phyloP scores from a whole-genome alignment of 805 yeast genomes.

The Metschnikowia sp. region DNA sequence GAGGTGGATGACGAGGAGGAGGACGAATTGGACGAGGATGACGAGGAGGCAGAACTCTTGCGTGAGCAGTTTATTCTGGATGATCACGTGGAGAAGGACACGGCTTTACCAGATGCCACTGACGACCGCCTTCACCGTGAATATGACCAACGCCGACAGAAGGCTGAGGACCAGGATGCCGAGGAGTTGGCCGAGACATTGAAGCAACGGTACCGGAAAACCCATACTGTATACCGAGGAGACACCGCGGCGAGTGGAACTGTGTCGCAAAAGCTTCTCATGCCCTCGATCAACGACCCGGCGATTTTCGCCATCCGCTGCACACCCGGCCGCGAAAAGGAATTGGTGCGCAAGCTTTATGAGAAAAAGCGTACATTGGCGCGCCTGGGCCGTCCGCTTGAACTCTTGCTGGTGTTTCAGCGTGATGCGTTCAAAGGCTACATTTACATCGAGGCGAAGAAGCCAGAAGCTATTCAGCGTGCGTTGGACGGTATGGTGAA shows the following conservation, averaged over 20 bases:
- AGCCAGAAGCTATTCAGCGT: conserved; percentile 84
- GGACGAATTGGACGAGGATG: conserved; percentile 83
- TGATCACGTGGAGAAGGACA: conserved; percentile 61
- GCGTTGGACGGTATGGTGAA: conserved; percentile 90
- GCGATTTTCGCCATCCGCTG: conserved; percentile 94
- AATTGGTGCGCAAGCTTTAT: conserved; percentile 75
- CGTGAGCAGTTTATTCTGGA: conserved; percentile 80
- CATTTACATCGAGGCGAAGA: conserved; percentile 90
- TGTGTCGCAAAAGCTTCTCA: conserved; percentile 87
- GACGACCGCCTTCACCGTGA: conserved; percentile 83
- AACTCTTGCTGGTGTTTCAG: conserved; percentile 86
- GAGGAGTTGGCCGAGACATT: conserved; percentile 89
- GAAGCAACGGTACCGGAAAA: conserved; percentile 88
- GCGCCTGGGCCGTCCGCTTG: conserved; percentile 72
- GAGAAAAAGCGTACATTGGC: conserved; percentile 80
- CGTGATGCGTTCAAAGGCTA: conserved; percentile 91
- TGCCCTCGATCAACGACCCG: conserved; percentile 96
- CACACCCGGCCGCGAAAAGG: conserved; percentile 90
- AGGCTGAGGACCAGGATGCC: conserved; percentile 90
- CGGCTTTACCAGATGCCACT: conserved; percentile 29
- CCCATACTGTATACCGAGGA: conserved; percentile 80
- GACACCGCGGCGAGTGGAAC: conserved; percentile 58
- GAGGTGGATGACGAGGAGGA: conserved; percentile 98
- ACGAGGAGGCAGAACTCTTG: conserved; percentile 83
- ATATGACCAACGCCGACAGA: conserved; percentile 82